These are phyloP conservation scores for Trichoderma asperellum DNA, from an alignment of 2,329 filamentous ascomycete genomes.

Conservation along the genomic window DNA sequence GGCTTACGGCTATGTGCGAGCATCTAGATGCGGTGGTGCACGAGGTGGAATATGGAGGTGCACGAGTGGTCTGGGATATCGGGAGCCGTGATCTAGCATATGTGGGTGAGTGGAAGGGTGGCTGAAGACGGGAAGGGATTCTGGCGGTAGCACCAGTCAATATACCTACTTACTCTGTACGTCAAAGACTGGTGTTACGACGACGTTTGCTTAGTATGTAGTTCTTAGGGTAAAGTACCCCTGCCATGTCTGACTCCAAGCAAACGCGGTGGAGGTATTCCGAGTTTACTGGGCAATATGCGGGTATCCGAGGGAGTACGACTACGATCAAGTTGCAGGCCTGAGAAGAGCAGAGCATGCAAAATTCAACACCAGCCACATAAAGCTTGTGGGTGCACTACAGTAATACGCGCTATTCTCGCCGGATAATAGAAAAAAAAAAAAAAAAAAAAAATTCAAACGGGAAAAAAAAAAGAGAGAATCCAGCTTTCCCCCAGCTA, in stretches of 20 bases:
- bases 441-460: neutral
- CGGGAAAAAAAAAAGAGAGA: neutral
- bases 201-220: neutral
- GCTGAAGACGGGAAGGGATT: neutral
- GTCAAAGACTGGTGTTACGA: neutral
- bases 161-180: neutral
- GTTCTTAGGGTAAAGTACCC: slow-evolving; percentile 2
- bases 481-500: neutral
- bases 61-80: neutral
- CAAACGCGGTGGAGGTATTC: neutral
- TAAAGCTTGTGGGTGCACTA: neutral
- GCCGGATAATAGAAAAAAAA: neutral
- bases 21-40: neutral
- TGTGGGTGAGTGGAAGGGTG: neutral
- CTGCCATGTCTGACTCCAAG: neutral
- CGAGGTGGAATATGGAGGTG: neutral
- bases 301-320: neutral
- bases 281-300: neutral
- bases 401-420: neutral
- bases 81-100: neutral
- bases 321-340: neutral
- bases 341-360: neutral
- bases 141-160: neutral
- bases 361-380: neutral
- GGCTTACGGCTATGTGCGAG: neutral